Conservation (phyloP, 176 grass and related monocot species). For the Avena eriantha region DNA sequence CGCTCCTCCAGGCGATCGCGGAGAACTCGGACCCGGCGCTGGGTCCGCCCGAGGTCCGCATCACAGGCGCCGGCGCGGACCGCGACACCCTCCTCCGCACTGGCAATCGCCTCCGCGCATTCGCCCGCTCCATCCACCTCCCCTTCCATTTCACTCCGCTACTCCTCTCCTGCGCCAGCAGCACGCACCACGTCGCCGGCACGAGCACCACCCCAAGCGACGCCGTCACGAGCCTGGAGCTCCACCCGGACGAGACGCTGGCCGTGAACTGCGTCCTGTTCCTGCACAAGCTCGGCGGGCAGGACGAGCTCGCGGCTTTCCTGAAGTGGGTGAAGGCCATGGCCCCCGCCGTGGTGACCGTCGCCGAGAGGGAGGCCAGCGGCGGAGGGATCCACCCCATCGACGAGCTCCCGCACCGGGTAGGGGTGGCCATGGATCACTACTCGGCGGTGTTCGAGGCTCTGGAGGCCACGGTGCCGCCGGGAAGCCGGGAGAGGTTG, state of each 20-base stretch:
- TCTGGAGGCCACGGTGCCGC: slow-evolving; percentile 87
- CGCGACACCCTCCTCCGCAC: slow-evolving; percentile 77
- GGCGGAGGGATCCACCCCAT: slow-evolving; percentile 41
- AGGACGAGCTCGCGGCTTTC: slow-evolving; percentile 59
- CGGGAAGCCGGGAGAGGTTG: slow-evolving; percentile 74
- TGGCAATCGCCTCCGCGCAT: slow-evolving; percentile 72
- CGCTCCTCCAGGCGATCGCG: slow-evolving; percentile 87
- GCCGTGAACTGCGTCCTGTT: slow-evolving; percentile 89
- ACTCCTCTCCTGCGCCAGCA: slow-evolving; percentile 52
- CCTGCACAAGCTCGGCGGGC: slow-evolving; percentile 69
- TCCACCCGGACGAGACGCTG: slow-evolving; percentile 67
- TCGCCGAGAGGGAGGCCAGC: slow-evolving; percentile 74
- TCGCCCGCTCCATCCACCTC: slow-evolving; percentile 82
- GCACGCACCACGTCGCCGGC: slow-evolving; percentile 26
- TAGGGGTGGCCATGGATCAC: slow-evolving; percentile 64
- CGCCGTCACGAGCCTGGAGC: slow-evolving; percentile 12
- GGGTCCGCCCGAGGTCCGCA: slow-evolving; percentile 71
- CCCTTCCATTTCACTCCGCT: slow-evolving; percentile 89
- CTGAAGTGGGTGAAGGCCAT: slow-evolving; percentile 63
- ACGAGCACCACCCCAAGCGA: slow-evolving; percentile 18
- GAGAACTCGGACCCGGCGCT: slow-evolving; percentile 51
- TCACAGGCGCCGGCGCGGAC: slow-evolving; percentile 86
- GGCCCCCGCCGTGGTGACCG: slow-evolving; percentile 75
- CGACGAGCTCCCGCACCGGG: slow-evolving; percentile 48
- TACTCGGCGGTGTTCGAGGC: slow-evolving; percentile 90